Base-by-base conservation (phyloP, 306 rosid genomes). In the Lathyrus tuberosus region DNA sequence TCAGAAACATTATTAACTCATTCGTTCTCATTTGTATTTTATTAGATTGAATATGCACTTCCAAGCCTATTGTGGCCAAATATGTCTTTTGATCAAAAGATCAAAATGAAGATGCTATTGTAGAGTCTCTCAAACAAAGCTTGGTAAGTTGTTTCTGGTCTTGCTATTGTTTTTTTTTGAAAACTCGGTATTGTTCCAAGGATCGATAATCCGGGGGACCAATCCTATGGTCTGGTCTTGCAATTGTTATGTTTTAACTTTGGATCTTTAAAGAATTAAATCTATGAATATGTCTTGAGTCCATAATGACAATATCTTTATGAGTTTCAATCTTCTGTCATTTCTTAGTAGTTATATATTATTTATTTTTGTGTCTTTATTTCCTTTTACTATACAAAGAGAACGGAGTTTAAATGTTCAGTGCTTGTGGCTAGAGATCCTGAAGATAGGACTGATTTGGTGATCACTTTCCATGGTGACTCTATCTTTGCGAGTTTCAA, bases 71-170 rank as follows among this genome's bases (percentile, higher is more conserved):
- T 96, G 10, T 88, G 96, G 87, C 99, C 99, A 2, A 94, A 91
- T 54, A 94, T 94, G 99, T 94, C 99, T 71, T 81, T 94, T 70
- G 97, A 94, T 86, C 97, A 95, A 74, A 94, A 84, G n/a, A n/a
- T n/a, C n/a, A n/a, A n/a, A n/a, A n/a, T 84, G 99, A 94, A 86
- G 99, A 94, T 89, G 97, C 96, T 63, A 75, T 94, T 54, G 75
- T 94, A 65, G 97, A 95, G 60, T 84, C 90, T 28, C 96, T 94
- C 82, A 94, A 94, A 84, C 98, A 87, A 82, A 87, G 98, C 89
- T 76, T 94, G 97, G 98, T 94, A 87, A 69, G 53, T 59, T n/a
- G n/a, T n/a, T n/a, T n/a, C n/a, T n/a, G n/a, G n/a, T n/a, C n/a
- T n/a, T n/a, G n/a, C n/a, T n/a, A n/a, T n/a, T n/a, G n/a, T n/a